Evolutionary conservation across 1,284 basidiomycete species (phyloP), one percentile per base, ranked within the genome.

Genomic region (Malassezia brasiliensis): DNA sequence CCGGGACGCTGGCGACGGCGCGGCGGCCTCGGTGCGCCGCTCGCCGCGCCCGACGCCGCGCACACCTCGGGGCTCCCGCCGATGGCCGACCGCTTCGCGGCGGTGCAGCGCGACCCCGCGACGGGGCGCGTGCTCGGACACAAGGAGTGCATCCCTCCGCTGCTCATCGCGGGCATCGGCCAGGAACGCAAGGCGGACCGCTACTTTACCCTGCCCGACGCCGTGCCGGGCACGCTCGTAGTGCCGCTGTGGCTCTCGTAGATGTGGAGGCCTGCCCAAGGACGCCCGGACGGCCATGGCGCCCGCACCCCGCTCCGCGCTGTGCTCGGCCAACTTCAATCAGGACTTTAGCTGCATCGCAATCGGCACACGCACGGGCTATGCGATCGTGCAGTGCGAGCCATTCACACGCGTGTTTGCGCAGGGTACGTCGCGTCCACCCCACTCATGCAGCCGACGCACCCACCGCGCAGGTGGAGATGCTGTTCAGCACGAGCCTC

Each of bases 401-500:
- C 94, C 94, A 47, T 98, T 90, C 74, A 93, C 91, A 39, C 81
- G 88, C 64, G 90, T 99, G 7, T 93, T 93, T 73, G 89, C 88
- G 14, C 87, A 87, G 82, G 87, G 89, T 89, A 73, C 76, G 85
- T 38, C 3, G 10, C 9, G 28, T 14, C 3, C 17, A 14, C 19
- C 5, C 12, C 22, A 35, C 34, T 30, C 39, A 15, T 19, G 17
- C 28, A 65, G 90, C 86, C 69, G 89, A 94, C 63, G 90, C 90
- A 2, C 88, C 93, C 0, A 83, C 87, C 14, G 90, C 89, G 25
- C 91, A 94, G 60, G 91, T 96, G 11, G 93, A 98, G 77, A 99
- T 99, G 93, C 81, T 98, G 57, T 99, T 99, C 79, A 96, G 90
- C 78, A 98, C 94, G 3, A 94, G 90, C 9, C 82, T 98, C 58